Evolutionary conservation across 805 yeast genomes (phyloP), one percentile per base, ranked within the genome.

Genomic region (Ascoidea rubescens): DNA sequence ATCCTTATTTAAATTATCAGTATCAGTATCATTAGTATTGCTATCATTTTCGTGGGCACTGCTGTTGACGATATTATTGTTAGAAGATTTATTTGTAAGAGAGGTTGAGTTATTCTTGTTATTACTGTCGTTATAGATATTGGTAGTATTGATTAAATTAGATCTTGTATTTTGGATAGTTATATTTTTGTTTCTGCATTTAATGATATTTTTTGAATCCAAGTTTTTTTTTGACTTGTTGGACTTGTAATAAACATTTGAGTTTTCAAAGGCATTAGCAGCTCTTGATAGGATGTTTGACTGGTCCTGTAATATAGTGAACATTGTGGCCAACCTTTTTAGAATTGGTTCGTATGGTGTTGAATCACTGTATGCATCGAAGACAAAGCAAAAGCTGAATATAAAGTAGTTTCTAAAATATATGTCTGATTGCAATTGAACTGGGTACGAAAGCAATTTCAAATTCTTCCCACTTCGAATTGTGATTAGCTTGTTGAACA

Each of bases 351-450:
- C 96, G 65, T 87, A 93, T 0, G 95, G 89, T 1, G 87, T 77
- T 0, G 91, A 78, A 58, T 88, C 95, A 52, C 86, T 78, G 51
- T 81, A 82, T 60, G 84, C 85, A 7, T 83, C 84, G 66, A 95
- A 90, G 0, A 95, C 95, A 68, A 91, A 89, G 50, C 95, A 89
- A 60, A 93, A 83, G 62, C 93, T 91, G 75, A 93, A 93, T 59
- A 81, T 87, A 71, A 91, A 93, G 17, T 91, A 84, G 67, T 93
- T 95, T 60, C 99, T 77, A 1, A 91, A 86, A 64, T 93, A 93
- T 53, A 77, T 77, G 5, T 81, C 64, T 31, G 83, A 84, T 53
- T 78, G 79, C 6, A 93, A 80, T 55, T 84, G 82, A 1, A 91
- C 95, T 0, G 99, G 99, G 62, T 79, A 89, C 12, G 97, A 96